These are phyloP conservation scores for Trichoderma asperellum DNA, from an alignment of 2,329 filamentous ascomycete genomes.

Conservation along the genomic window DNA sequence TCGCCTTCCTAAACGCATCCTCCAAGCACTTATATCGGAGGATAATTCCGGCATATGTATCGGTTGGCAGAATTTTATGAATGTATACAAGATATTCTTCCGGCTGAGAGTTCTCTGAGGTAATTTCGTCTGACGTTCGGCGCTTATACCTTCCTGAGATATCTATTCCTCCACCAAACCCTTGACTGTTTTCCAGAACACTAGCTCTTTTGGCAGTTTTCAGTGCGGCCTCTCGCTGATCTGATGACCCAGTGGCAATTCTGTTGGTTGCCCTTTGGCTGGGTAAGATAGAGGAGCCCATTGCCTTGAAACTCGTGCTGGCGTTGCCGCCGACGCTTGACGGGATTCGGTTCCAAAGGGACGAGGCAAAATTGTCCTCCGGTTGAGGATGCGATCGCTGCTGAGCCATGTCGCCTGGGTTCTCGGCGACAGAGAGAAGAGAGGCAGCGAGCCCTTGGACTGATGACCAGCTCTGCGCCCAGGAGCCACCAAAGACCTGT, in stretches of 20 bases:
- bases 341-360: conserved; percentile 32
- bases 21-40: conserved; percentile 88
- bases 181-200: conserved; percentile 64
- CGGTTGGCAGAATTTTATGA: conserved; percentile 78
- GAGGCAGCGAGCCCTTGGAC: conserved; percentile 59
- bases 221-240: conserved; percentile 57
- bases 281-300: conserved; percentile 57
- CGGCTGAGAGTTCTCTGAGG: conserved; percentile 58
- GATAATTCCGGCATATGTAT: conserved; percentile 89
- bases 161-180: conserved; percentile 62
- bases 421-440: conserved; percentile 40
- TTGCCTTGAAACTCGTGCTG: conserved; percentile 36
- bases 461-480: conserved; percentile 59
- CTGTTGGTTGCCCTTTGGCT: conserved; percentile 47
- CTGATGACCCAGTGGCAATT: conserved; percentile 59
- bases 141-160: conserved; percentile 63
- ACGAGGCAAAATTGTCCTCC: conserved; percentile 12
- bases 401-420: conserved; percentile 29
- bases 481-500: conserved; percentile 55
- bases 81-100: conserved; percentile 86
- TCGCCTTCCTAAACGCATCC: conserved; percentile 81
- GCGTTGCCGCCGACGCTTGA: conserved; percentile 30
- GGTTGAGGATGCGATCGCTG: conserved; percentile 33
- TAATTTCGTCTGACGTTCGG: conserved; percentile 68
- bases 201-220: conserved; percentile 61